Percentiles rank a stretch among this genome's conserved stretches.
Evolutionary conservation across 139 green algal species (phyloP).

Genomic region (Tetratostichococcus sp.): DNA sequence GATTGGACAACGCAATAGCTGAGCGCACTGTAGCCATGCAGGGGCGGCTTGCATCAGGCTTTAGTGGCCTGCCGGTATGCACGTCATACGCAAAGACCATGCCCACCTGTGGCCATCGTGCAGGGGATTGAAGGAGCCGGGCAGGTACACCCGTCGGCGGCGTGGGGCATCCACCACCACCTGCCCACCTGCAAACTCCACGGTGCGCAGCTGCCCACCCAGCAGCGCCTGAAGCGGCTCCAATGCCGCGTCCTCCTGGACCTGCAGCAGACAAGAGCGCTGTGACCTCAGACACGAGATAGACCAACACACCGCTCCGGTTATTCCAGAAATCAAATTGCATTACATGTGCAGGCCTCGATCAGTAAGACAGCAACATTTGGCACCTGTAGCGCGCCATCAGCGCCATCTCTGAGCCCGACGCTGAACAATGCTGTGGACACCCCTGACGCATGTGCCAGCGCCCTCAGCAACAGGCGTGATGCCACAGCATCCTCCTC

Average conservation of each 20-base stretch:
- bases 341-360: no score
- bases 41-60: not conserved
- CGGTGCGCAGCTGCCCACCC: constrained; percentile 35
- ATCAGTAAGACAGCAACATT: no score
- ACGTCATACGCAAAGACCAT: no score
- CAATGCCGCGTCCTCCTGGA: no score
- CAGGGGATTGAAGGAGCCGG: constrained; percentile 90
- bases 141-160: constrained; percentile 57
- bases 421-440: no score
- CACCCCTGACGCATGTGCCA: constrained; percentile 21
- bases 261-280: not conserved
- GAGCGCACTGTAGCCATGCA: not conserved
- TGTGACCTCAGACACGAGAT: no score
- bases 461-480: constrained; percentile 44
- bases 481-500: constrained; percentile 59
- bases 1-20: no score
- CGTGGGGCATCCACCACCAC: constrained; percentile 65
- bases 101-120: constrained; percentile 68
- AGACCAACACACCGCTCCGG: no score
- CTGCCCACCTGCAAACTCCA: constrained; percentile 63
- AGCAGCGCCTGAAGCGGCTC: constrained; percentile 48
- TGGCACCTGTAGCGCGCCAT: no score
- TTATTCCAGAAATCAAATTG: no score
- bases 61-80: no score
- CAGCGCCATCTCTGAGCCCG: no score